Base-by-base conservation (phyloP, 192 early-diverging fungal species). In the Coemansia sp. region DNA sequence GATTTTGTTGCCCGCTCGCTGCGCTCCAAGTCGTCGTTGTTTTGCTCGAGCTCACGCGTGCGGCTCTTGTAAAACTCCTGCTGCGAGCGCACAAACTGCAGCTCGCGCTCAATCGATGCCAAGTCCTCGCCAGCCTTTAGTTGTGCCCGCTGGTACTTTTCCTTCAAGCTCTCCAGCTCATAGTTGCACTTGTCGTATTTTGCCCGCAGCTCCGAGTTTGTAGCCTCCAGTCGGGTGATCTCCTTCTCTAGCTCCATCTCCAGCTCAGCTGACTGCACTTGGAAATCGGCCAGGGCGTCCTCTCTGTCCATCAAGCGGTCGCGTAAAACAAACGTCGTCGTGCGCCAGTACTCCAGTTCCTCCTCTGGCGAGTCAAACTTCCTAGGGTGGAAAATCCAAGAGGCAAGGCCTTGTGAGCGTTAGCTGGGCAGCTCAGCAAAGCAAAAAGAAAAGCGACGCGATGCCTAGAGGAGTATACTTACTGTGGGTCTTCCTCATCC, bases 11-110 rank as follows among this genome's bases (percentile, higher is more conserved):
- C 89, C 61, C 92, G 87, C 77, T 74, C 76, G 61, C 79, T 89
- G 41, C 88, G 83, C 74, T 93, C 92, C 39, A 93, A 64, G 58
- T 93, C 90, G 60, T 93, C 92, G 75, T 90, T 92, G 39, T 92
- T 86, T 70, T 91, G 85, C 73, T 93, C 92, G 15, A 93, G 64
- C 60, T 92, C 90, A 15, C 89, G 84, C 22, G 87, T 89, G 47
- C 89, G 87, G 67, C 90, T 88, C 67, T 86, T 84, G 70, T 89
- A 93, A 61, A 76, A 86, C 57, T 91, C 89, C 25, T 88, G 85
- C 59, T 89, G 86, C 39, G 85, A 85, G 73, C 87, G 85, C 39
- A 93, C 73, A 68, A 86, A 82, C 54, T 93, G 91, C 36, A 93
- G 79, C 66, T 93, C 90, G 46, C 90, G 79, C 71, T 91, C 87